phyloP scores from a whole-genome alignment of 441 rosid species.

The Omphalea diandra region DNA sequence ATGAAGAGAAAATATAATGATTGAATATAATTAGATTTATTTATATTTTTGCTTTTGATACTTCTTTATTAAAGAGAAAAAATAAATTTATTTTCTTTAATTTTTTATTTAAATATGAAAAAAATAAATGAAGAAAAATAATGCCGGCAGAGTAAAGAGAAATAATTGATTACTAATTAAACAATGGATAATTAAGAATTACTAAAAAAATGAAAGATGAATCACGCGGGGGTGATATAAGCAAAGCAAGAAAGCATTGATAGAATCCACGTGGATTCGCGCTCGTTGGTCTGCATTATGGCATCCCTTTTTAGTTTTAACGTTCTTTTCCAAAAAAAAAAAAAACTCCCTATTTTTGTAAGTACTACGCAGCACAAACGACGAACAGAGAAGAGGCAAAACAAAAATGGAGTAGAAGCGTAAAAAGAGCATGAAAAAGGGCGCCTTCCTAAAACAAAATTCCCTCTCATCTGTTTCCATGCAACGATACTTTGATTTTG shows the following conservation, averaged over 20 bases:
- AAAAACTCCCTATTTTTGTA: not conserved
- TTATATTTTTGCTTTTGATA: too few relatives aligned
- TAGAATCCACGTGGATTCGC: conserved; percentile 55
- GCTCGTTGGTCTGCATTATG: conserved; percentile 45
- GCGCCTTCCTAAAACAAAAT: not conserved
- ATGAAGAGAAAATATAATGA: too few relatives aligned
- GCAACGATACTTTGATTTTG: conserved; percentile 11
- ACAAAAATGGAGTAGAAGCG: conserved; percentile 12
- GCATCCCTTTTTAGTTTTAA: conserved; percentile 28
- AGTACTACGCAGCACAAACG: too few relatives aligned
- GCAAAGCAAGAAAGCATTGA: conserved; percentile 33
- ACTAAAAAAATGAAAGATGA: too few relatives aligned
- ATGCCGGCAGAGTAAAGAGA: too few relatives aligned
- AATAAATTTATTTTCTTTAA: too few relatives aligned
- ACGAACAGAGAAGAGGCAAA: not conserved
- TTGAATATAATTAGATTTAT: too few relatives aligned
- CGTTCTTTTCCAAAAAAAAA: conserved; percentile 6
- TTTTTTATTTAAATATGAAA: too few relatives aligned
- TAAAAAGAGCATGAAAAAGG: conserved; percentile 2
- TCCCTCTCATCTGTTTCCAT: not conserved
- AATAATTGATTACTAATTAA: too few relatives aligned
- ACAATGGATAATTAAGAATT: not conserved
- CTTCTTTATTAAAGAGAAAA: too few relatives aligned
- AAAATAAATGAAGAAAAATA: too few relatives aligned
- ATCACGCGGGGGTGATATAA: conserved; percentile 34